These are phyloP conservation scores for Leccinellum luteum DNA, from an alignment of 768 basidiomycete genomes.

Conservation along the genomic window DNA sequence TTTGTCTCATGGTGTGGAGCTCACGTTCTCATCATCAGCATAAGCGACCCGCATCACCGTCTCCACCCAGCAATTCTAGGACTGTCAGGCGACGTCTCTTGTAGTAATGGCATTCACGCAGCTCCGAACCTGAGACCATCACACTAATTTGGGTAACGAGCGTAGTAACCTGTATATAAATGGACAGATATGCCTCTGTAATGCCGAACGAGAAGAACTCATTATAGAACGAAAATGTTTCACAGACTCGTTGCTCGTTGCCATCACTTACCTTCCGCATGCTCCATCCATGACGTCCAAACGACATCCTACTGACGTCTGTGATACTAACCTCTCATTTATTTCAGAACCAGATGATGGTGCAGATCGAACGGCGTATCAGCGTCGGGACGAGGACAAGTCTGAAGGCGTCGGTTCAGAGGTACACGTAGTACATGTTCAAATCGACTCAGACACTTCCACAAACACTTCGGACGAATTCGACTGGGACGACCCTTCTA, in stretches of 20 bases:
- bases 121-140: neutral
- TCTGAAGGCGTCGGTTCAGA: constrained; percentile 5
- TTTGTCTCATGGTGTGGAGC: constrained; percentile 1
- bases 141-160: neutral
- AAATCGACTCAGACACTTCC: constrained; percentile 36
- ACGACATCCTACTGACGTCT: constrained; percentile 5
- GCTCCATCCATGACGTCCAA: constrained; percentile 14
- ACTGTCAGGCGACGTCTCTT: constrained; percentile 12
- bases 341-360: constrained; percentile 9
- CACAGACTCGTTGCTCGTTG: neutral
- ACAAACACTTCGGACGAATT: constrained; percentile 70
- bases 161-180: constrained; percentile 7
- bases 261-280: neutral
- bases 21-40: constrained; percentile 5
- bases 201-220: neutral
- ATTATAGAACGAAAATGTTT: constrained; percentile 10
- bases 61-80: constrained; percentile 1
- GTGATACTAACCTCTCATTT: constrained; percentile 5
- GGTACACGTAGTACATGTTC: neutral
- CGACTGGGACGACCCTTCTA: constrained; percentile 59
- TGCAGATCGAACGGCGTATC: neutral
- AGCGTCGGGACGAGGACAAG: constrained; percentile 9
- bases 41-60: constrained; percentile 15
- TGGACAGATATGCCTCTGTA: neutral
- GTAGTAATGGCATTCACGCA: constrained; percentile 2